phyloP scores from a whole-genome alignment of 768 basidiomycete genomes.

The Mycena galericulata region DNA sequence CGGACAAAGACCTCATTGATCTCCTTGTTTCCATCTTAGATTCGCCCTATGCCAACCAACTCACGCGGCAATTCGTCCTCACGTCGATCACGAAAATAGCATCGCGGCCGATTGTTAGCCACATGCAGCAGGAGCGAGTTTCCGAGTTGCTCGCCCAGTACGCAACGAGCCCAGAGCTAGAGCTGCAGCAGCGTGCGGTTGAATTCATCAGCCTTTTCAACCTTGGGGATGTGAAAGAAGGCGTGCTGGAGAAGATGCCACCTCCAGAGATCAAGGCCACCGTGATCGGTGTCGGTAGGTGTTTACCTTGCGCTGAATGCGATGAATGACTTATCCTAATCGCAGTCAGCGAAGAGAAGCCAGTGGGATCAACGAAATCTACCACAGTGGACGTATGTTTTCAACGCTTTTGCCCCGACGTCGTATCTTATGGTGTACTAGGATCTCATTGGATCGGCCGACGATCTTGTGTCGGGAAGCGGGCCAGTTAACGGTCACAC shows the following conservation, averaged over 20 bases:
- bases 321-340: neutral
- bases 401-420: constrained; percentile 1
- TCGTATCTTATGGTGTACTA: constrained; percentile 43
- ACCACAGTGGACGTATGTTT: constrained; percentile 71
- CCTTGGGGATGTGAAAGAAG: constrained; percentile 78
- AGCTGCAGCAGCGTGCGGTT: constrained; percentile 95
- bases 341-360: constrained; percentile 93
- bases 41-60: constrained; percentile 94
- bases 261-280: constrained; percentile 98
- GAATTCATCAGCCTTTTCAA: constrained; percentile 92
- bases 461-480: constrained; percentile 59
- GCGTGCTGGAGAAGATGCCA: constrained; percentile 98
- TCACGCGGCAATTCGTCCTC: constrained; percentile 93
- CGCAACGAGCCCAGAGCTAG: constrained; percentile 90
- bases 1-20: constrained; percentile 87
- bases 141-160: constrained; percentile 82
- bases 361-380: constrained; percentile 89
- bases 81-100: constrained; percentile 92
- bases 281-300: constrained; percentile 90
- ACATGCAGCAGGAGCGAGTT: constrained; percentile 82
- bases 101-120: constrained; percentile 76
- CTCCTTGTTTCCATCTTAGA: constrained; percentile 88
- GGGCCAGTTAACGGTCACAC: constrained; percentile 56
- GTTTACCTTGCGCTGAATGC: neutral
- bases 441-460: constrained; percentile 87